phyloP scores from a whole-genome alignment of 805 yeast genomes.

The Starmerella ratchasimensis region DNA sequence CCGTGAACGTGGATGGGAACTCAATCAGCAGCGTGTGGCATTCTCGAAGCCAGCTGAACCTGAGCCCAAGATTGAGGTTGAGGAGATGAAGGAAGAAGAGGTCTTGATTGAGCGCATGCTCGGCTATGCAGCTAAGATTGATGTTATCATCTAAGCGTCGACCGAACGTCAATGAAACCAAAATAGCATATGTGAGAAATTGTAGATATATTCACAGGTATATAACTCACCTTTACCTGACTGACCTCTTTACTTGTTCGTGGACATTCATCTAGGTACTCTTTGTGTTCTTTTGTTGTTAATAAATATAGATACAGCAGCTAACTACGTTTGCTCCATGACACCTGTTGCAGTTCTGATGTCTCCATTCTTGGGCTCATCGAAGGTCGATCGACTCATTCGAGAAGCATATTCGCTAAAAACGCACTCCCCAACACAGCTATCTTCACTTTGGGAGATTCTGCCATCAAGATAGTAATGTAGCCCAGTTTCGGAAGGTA shows the following conservation, averaged over 20 bases:
- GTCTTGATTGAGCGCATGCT: conserved; percentile 56
- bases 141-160: conserved; percentile 56
- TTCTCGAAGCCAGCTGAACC: conserved; percentile 39
- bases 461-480: conserved; percentile 80
- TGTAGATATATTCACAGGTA: no score
- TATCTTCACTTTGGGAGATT: conserved; percentile 69
- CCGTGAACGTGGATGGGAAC: conserved; percentile 40
- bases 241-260: no score
- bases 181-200: no score
- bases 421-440: conserved; percentile 64
- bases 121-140: conserved; percentile 79
- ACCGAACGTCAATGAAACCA: not conserved
- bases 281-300: no score
- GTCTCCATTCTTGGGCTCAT: no score
- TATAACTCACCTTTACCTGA: no score
- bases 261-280: no score
- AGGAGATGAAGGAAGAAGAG: conserved; percentile 23
- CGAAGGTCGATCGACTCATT: no score
- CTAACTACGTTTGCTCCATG: no score
- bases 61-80: conserved; percentile 24
- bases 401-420: conserved; percentile 51
- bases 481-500: conserved; percentile 85
- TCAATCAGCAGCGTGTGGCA: conserved; percentile 32
- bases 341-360: no score
- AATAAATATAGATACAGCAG: no score